Evolutionary conservation across 192 early-diverging fungal species (phyloP), one percentile per base, ranked within the genome.

Genomic region (Podila verticillata): DNA sequence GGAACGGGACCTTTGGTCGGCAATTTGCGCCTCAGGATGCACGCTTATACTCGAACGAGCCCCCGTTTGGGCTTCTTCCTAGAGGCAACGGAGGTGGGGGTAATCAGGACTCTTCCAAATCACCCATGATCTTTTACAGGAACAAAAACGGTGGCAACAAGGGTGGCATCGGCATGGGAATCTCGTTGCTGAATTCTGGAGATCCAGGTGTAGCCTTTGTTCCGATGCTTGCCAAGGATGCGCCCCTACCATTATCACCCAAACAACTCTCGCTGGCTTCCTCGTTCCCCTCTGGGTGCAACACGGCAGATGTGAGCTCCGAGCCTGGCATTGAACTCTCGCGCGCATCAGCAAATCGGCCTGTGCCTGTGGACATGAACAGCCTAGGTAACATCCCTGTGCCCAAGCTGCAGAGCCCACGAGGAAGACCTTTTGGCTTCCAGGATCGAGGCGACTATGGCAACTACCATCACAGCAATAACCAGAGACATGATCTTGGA

Each of bases 271-370:
- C 77, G 1, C 31, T 72, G 15, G 48, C 70, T 17, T 61, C 65
- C 6, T 67, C 75, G 22, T 72, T 72, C 10, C 67, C 77, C 3
- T 63, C 70, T 24, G 22, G 71, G 60, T 64, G 34, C 34, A 32
- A 66, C 15, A 62, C 65, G 24, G 34, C 60, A 9, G 77, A 57
- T 5, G 26, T 58, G 8, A 56, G 62, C 8, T 65, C 61, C 22
- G 77, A 80, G 56, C 77, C 65, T n/a, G 70, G 77, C 0, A 80
- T 72, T n/a, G 77, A 80, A 44, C 49, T 36, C 5, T 44, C 65
- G 5, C 77, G 67, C 20, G 59, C 31, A 7, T 54, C 67, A 0
- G 63, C 63, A 13, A 70, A 63, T 36, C 57, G 65, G 15, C 28
- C 58, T 5, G 54, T 57, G n/a, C 54, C 54, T 19, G 9, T 62